Conservation (phyloP, 1,284 basidiomycete species). For the Butyriboletus appendiculatus region DNA sequence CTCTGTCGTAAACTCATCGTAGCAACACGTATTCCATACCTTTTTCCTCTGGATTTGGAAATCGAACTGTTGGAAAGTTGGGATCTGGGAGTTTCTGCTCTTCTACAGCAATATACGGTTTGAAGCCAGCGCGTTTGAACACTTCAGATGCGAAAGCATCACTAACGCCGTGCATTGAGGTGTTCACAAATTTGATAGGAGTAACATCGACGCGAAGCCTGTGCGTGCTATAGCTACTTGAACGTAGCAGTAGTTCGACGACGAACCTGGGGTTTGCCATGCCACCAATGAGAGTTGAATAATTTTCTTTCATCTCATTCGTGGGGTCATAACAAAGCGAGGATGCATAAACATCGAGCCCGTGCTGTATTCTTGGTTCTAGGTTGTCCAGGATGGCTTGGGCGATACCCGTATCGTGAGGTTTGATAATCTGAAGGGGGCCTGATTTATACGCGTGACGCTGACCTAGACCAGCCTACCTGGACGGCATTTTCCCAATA, state of each 20-base stretch:
- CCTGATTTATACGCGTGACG: not conserved
- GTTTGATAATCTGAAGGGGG: constrained; percentile 66
- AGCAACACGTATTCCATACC: constrained; percentile 42
- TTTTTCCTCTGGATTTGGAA: constrained; percentile 88
- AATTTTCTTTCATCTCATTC: constrained; percentile 56
- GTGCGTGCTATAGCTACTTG: not conserved
- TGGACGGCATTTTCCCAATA: constrained; percentile 87
- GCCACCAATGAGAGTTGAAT: constrained; percentile 50
- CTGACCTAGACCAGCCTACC: constrained; percentile 38
- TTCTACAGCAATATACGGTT: constrained; percentile 57
- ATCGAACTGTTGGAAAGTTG: constrained; percentile 79
- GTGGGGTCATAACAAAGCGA: constrained; percentile 58
- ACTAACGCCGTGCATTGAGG: constrained; percentile 87
- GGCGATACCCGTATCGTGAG: constrained; percentile 78
- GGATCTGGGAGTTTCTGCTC: constrained; percentile 75
- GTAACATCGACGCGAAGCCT: constrained; percentile 13
- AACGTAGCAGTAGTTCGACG: not conserved
- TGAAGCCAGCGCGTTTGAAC: constrained; percentile 60
- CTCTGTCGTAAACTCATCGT: constrained; percentile 9
- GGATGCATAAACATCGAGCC: constrained; percentile 33
- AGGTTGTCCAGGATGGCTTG: constrained; percentile 62
- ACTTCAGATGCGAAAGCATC: constrained; percentile 59
- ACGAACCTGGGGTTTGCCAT: constrained; percentile 48
- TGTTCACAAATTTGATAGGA: constrained; percentile 67
- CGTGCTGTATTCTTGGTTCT: constrained; percentile 53